These are phyloP conservation scores for Fusarium pseudocircinatum DNA, from an alignment of 2,329 filamentous ascomycete genomes.

Conservation along the genomic window DNA sequence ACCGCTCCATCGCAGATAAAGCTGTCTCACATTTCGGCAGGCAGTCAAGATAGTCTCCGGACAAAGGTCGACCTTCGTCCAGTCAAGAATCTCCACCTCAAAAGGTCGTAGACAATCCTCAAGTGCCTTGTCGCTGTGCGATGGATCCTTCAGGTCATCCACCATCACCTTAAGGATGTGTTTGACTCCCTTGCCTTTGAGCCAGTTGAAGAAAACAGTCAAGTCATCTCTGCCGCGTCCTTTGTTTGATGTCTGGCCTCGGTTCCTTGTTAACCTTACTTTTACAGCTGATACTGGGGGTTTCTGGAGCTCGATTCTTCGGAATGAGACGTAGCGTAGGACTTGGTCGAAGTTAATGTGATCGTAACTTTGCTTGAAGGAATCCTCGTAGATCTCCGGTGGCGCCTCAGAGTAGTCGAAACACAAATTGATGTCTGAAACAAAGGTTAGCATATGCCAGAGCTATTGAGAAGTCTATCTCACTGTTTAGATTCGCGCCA, in stretches of 20 bases:
- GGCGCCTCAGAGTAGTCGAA: background rate
- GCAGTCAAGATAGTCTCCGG: background rate
- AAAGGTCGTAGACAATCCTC: background rate
- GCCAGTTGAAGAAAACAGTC: conserved; percentile 14
- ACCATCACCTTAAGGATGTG: conserved; percentile 6
- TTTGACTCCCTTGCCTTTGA: conserved; percentile 1
- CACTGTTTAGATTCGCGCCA: background rate
- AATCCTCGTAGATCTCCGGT: background rate
- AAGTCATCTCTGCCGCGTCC: background rate
- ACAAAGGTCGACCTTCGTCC: conserved; percentile 3
- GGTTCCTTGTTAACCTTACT: background rate
- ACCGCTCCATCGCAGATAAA: background rate
- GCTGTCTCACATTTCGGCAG: background rate
- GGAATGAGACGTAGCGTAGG: background rate
- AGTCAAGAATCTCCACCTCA: conserved; percentile 14
- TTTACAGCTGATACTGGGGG: background rate
- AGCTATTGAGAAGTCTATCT: rapidly evolving
- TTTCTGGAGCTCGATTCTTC: background rate
- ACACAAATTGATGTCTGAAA: background rate
- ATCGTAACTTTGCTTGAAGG: background rate
- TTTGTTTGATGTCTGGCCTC: background rate
- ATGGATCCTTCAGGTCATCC: background rate
- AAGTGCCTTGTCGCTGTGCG: conserved; percentile 12
- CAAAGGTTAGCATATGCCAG: background rate
- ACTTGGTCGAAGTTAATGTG: background rate